phyloP scores from a whole-genome alignment of 768 basidiomycete genomes.

The Albatrellus ellisii region DNA sequence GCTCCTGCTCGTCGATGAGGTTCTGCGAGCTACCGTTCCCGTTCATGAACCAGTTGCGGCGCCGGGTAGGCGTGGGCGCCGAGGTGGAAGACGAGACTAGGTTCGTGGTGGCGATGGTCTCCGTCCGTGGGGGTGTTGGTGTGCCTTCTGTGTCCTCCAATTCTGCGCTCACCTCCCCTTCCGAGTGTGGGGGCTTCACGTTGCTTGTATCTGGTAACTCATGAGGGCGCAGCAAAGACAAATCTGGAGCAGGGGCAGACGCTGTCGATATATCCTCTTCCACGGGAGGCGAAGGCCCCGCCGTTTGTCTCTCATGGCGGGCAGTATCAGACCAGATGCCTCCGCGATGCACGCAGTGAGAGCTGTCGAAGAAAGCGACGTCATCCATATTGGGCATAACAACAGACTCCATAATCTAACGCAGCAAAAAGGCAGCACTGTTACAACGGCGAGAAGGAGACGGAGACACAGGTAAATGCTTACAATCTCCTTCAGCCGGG shows the following conservation, averaged over 20 bases:
- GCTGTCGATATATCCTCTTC: background rate
- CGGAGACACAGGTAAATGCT: too few species aligned
- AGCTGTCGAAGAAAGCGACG: slow-evolving; percentile 87
- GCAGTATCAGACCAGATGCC: slow-evolving; percentile 82
- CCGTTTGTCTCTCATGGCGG: slow-evolving; percentile 24
- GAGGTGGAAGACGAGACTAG: background rate
- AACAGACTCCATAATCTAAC: slow-evolving; percentile 82
- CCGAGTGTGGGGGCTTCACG: too few species aligned
- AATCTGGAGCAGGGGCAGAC: background rate
- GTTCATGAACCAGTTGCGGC: background rate
- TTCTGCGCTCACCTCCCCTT: background rate
- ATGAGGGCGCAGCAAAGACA: too few species aligned
- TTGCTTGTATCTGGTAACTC: too few species aligned
- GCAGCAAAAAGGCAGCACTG: slow-evolving; percentile 4
- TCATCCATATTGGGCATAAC: slow-evolving; percentile 99
- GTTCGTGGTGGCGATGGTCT: background rate
- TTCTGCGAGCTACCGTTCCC: background rate
- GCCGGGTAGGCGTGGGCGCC: background rate
- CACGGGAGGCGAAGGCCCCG: slow-evolving; percentile 2
- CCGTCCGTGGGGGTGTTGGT: background rate
- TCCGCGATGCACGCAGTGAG: slow-evolving; percentile 50
- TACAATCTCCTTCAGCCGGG: slow-evolving; percentile 78
- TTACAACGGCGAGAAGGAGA: slow-evolving; percentile 10
- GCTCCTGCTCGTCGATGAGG: background rate
- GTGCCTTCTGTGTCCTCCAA: background rate